phyloP scores from a whole-genome alignment of 805 yeast species.

The Pichia nanzhaoensis region DNA sequence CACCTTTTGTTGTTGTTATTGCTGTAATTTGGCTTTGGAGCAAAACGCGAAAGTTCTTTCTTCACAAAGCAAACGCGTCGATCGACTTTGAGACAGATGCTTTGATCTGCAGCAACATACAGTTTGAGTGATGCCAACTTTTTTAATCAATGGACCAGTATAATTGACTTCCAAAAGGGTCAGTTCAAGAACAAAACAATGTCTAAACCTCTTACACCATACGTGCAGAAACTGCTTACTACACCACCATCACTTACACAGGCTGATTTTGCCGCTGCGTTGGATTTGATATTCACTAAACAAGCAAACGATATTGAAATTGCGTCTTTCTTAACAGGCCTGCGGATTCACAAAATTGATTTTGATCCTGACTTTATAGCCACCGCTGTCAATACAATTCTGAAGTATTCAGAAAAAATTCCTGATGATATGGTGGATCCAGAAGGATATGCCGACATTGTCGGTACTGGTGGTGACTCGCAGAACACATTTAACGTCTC shows the following conservation, averaged over 20 bases:
- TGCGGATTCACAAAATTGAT: slow-evolving; percentile 69
- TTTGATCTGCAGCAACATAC: no score
- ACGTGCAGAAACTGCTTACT: slow-evolving; percentile 55
- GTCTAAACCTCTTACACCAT: slow-evolving; percentile 38
- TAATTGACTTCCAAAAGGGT: no score
- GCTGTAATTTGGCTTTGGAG: background rate
- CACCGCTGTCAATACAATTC: slow-evolving; percentile 72
- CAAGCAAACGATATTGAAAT: slow-evolving; percentile 62
- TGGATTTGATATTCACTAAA: slow-evolving; percentile 53
- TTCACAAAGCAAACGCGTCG: background rate
- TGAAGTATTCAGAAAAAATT: slow-evolving; percentile 57
- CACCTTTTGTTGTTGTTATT: background rate
- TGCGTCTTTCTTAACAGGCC: slow-evolving; percentile 72
- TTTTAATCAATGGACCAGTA: no score
- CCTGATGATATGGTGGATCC: slow-evolving; percentile 37
- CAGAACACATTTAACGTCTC: slow-evolving; percentile 96
- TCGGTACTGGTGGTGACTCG: slow-evolving; percentile 99
- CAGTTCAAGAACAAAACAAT: no score
- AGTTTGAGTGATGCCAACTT: no score
- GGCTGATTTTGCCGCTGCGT: slow-evolving; percentile 55
- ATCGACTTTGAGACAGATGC: no score
- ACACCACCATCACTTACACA: slow-evolving; percentile 60
- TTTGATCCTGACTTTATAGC: slow-evolving; percentile 78
- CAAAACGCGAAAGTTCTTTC: no score
- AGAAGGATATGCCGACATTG: slow-evolving; percentile 72